Evolutionary conservation across 306 rosid species (phyloP).

Genomic region (Lathyrus aphaca): DNA sequence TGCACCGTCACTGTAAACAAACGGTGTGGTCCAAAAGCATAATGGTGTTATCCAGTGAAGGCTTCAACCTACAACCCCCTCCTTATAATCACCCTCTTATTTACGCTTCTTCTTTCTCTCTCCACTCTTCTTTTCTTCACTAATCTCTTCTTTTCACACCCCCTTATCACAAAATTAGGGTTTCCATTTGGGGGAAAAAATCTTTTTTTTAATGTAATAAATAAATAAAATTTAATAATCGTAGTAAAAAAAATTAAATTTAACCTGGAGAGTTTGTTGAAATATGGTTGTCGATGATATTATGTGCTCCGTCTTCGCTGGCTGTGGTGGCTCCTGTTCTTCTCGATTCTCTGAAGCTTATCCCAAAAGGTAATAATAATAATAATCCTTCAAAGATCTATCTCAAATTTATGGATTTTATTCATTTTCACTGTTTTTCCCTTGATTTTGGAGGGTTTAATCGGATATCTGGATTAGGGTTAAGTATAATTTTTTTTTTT

Average conservation of each 20-base stretch:
- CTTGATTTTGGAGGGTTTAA: conserved; percentile 56
- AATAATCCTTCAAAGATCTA: conserved; percentile 57
- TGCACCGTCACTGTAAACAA: conserved; percentile 56
- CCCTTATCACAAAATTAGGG: conserved; percentile 18
- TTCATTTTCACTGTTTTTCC: conserved; percentile 67
- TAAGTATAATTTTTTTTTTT: conserved; percentile 49
- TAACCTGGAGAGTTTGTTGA: conserved; percentile 28
- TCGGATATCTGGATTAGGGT: neutral
- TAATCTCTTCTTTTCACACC: conserved; percentile 4
- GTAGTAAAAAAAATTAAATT: neutral
- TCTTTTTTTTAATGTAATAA: no score
- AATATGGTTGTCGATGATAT: conserved; percentile 71
- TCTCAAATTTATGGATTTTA: conserved; percentile 51
- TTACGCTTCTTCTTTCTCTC: conserved; percentile 41
- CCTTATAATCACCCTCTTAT: conserved; percentile 50
- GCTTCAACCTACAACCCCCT: conserved; percentile 46
- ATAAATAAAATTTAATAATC: neutral
- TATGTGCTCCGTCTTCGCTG: conserved; percentile 60
- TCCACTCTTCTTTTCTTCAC: conserved; percentile 9
- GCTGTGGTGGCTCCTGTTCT: conserved; percentile 61
- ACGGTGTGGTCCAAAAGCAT: conserved; percentile 48
- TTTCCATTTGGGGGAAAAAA: neutral
- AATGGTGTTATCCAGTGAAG: conserved; percentile 59
- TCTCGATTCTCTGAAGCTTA: conserved; percentile 71
- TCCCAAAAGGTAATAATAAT: conserved; percentile 62